A percentile compares a stretch with the other conserved stretches of the same genome.
These are phyloP conservation scores for Myochromella boudieri DNA, from an alignment of 768 basidiomycete species.

Conservation along the genomic window DNA sequence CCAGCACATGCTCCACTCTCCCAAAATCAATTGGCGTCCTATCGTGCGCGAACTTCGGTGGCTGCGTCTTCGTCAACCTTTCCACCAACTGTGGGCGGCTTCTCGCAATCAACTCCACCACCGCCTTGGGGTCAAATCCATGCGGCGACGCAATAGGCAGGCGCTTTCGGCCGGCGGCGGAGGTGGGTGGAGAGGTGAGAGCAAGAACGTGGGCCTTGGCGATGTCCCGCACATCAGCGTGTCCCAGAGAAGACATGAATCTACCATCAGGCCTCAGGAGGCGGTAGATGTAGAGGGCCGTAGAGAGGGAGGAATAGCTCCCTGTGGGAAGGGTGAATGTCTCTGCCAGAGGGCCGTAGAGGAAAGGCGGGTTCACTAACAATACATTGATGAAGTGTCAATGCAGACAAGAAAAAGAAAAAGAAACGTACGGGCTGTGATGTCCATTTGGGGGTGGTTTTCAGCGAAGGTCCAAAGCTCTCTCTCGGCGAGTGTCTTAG, in stretches of 20 bases:
- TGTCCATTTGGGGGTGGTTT: slow-evolving; percentile 36
- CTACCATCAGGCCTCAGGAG: slow-evolving; percentile 23
- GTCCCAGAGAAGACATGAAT: slow-evolving; percentile 22
- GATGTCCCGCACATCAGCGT: slow-evolving; percentile 36
- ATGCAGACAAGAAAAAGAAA: slow-evolving; percentile 31
- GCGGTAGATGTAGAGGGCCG: slow-evolving; percentile 27
- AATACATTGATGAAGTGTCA: too few relatives aligned
- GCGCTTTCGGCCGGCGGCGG: slow-evolving; percentile 31
- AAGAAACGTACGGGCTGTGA: slow-evolving; percentile 32
- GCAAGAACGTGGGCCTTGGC: slow-evolving; percentile 35
- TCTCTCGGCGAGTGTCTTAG: slow-evolving; percentile 40
- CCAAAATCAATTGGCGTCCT: slow-evolving; percentile 27
- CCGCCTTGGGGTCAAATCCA: slow-evolving; percentile 20
- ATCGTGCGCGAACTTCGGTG: slow-evolving; percentile 18
- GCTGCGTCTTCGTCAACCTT: slow-evolving; percentile 21
- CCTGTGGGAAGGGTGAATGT: slow-evolving; percentile 20
- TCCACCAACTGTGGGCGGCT: slow-evolving; percentile 28
- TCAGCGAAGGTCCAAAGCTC: slow-evolving; percentile 43
- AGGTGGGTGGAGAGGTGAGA: slow-evolving; percentile 22
- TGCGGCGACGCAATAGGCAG: slow-evolving; percentile 29
- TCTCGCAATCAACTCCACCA: slow-evolving; percentile 23
- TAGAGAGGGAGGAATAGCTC: slow-evolving; percentile 22
- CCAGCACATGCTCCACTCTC: slow-evolving; percentile 30
- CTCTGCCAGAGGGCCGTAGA: slow-evolving; percentile 35
- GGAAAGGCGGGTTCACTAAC: slow-evolving; percentile 36